Percentiles rank a stretch among this genome's conserved stretches.
phyloP scores from a whole-genome alignment of 2,329 filamentous ascomycete species.

The Verruconis gallopava region DNA sequence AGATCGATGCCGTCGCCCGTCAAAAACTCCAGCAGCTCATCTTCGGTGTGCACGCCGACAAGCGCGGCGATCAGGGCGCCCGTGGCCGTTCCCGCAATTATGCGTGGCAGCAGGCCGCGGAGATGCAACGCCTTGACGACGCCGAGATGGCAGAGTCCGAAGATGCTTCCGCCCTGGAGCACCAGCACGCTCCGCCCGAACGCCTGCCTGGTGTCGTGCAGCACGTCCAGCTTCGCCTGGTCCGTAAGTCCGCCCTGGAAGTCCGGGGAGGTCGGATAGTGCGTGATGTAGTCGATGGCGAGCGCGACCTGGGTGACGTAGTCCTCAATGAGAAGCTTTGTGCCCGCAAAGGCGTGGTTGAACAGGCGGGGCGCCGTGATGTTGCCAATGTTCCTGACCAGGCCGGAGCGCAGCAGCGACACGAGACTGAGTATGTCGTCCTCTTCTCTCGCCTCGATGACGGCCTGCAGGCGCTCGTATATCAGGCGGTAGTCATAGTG shows the following conservation, averaged over 20 bases:
- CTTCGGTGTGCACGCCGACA: slow-evolving; percentile 75
- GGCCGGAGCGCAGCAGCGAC: slow-evolving; percentile 64
- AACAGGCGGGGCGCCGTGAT: slow-evolving; percentile 73
- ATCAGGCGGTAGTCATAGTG: slow-evolving; percentile 84
- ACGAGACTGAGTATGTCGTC: slow-evolving; percentile 63
- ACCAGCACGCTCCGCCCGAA: slow-evolving; percentile 80
- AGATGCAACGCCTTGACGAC: slow-evolving; percentile 80
- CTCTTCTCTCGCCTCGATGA: slow-evolving; percentile 55
- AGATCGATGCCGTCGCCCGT: slow-evolving; percentile 72
- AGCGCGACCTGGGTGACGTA: slow-evolving; percentile 78
- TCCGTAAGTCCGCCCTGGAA: slow-evolving; percentile 44
- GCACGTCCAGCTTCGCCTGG: slow-evolving; percentile 70
- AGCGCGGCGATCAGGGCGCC: slow-evolving; percentile 82
- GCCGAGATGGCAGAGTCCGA: slow-evolving; percentile 79
- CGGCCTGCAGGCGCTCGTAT: slow-evolving; percentile 57
- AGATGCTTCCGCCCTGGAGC: slow-evolving; percentile 80
- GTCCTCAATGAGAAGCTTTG: slow-evolving; percentile 81
- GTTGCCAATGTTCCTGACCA: slow-evolving; percentile 78
- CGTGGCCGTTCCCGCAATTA: slow-evolving; percentile 83
- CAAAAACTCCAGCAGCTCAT: slow-evolving; percentile 66
- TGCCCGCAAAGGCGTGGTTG: slow-evolving; percentile 74
- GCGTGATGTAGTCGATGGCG: slow-evolving; percentile 63
- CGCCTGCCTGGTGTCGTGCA: slow-evolving; percentile 77
- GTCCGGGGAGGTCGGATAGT: slow-evolving; percentile 45
- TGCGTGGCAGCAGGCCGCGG: slow-evolving; percentile 68